Evolutionary conservation across 768 basidiomycete species (phyloP), one percentile per base, ranked within the genome.

Genomic region (Asterophora lycoperdoides): DNA sequence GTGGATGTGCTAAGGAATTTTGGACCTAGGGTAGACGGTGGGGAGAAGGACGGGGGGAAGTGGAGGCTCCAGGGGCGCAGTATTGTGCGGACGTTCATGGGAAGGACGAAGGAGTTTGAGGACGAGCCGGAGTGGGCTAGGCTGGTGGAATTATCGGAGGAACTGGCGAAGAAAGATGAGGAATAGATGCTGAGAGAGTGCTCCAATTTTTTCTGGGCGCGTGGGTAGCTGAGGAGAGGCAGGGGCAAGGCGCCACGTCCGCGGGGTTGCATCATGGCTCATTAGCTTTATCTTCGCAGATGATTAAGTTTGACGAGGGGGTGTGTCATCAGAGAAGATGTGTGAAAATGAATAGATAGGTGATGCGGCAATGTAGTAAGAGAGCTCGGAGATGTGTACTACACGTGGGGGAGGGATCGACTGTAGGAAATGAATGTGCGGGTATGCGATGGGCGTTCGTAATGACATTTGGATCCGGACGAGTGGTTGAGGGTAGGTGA

Each of bases 51-150:
- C 2, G 30, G 30, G 8, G 30, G 65, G 20, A 86, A 83, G 54
- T 98, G 96, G 96, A 79, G 75, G 65, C 77, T 89, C 58, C 91
- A 95, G 67, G 90, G 83, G 37, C 77, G 86, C 46, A 93, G 91
- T 52, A 74, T 97, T 48, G 78, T 97, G 51, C 75, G 94, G 68
- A 87, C 84, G 44, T 98, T 97, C 67, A 78, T 90, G 68, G 94
- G 89, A 6, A 74, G 89, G 51, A 91, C 89, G 51, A 84, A 74
- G 65, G 89, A 83, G 33, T 97, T 93, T 55, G 89, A 86, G 64
- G 93, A 93, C 44, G 89, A 96, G 64, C 77, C 83, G 4, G 93
- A 92, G 70, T 97, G 89, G 85, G 63, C 71, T 20, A 71, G 73
- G 53, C 70, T 98, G 60, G 72, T 74, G 58, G 79, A 75, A 52